Conservation (phyloP, 352 stramenopile genomes). For the Albugo candida region DNA sequence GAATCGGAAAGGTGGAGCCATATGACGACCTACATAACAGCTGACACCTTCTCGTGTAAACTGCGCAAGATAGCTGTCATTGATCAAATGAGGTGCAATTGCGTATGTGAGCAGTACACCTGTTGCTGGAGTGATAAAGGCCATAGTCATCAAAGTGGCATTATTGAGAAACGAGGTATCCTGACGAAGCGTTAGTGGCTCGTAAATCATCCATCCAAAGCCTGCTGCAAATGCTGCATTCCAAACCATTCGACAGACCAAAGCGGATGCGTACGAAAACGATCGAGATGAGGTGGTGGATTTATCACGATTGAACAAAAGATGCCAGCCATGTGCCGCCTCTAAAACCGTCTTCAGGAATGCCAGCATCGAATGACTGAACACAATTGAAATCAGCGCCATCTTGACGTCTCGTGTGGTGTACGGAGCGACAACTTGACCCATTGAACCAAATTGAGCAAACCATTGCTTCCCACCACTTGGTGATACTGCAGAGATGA, state of each 20-base stretch:
- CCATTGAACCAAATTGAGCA: constrained; percentile 30
- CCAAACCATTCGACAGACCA: constrained; percentile 34
- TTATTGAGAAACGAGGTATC: constrained; percentile 12
- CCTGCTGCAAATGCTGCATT: constrained; percentile 30
- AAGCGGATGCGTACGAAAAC: constrained; percentile 31
- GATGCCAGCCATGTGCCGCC: constrained; percentile 39
- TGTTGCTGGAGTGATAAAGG: constrained; percentile 25
- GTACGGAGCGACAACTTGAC: constrained; percentile 30
- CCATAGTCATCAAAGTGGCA: constrained; percentile 16
- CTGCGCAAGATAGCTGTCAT: constrained; percentile 32
- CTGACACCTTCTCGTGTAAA: constrained; percentile 53
- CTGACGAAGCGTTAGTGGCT: constrained; percentile 5
- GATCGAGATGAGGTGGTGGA: constrained; percentile 29
- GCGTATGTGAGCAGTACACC: constrained; percentile 30
- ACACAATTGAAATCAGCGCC: constrained; percentile 23
- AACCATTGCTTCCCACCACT: constrained; percentile 33
- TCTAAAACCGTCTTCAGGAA: constrained; percentile 47
- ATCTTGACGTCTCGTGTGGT: constrained; percentile 31
- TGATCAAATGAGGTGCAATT: constrained; percentile 30
- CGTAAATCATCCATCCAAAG: constrained; percentile 43
- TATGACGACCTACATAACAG: constrained; percentile 48
- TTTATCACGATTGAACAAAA: constrained; percentile 25
- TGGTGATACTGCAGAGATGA: constrained; percentile 31
- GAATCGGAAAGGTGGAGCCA: constrained; percentile 32
- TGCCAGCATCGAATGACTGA: constrained; percentile 24